Conservation (phyloP, 208 protist genomes). For the Entamoeba invadens region DNA sequence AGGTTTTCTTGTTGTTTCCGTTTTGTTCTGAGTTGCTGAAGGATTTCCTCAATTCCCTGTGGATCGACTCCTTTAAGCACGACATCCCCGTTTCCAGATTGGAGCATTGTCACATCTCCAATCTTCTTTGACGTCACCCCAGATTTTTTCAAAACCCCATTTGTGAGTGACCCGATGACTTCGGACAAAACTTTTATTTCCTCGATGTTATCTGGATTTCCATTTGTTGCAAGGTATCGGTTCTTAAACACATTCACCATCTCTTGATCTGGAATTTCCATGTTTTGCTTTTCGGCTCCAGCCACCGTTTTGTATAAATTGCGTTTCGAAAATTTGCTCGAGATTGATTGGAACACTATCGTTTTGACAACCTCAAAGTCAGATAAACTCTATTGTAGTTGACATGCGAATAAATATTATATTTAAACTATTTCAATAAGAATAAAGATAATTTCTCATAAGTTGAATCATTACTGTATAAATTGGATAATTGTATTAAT, state of each 20-base stretch:
- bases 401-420: too few relatives aligned
- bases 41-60: background rate
- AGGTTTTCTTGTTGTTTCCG: background rate
- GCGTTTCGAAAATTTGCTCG: background rate
- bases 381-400: too few relatives aligned
- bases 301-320: background rate
- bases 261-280: background rate
- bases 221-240: background rate
- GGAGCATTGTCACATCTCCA: background rate
- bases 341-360: background rate
- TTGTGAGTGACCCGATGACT: background rate
- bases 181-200: background rate
- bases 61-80: background rate
- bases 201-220: background rate
- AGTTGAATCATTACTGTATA: too few relatives aligned
- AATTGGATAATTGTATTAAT: too few relatives aligned
- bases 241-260: background rate
- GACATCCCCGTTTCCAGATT: background rate
- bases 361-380: too few relatives aligned
- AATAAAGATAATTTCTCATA: too few relatives aligned
- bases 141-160: background rate
- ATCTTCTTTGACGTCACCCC: background rate
- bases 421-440: too few relatives aligned
- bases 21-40: background rate
- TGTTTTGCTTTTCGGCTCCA: background rate